Percentiles rank a stretch among this genome's conserved stretches.
Evolutionary conservation across 495 filamentous ascomycete species (phyloP).

Genomic region (Chaetomium tenue): DNA sequence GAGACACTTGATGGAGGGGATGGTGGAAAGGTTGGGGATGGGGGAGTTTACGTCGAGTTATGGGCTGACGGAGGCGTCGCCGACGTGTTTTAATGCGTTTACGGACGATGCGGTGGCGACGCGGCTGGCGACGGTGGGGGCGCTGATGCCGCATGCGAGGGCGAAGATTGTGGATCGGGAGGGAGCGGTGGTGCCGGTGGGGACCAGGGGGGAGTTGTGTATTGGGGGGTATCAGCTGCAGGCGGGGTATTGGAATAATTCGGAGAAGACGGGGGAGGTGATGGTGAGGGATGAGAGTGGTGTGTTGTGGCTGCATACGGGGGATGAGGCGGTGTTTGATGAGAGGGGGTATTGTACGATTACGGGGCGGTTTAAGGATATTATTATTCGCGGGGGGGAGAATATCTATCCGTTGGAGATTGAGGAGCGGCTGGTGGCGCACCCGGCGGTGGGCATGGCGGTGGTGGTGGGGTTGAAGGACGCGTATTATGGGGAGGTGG

Average conservation of each 20-base stretch:
- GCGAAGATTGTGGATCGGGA: conserved; percentile 65
- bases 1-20: conserved; percentile 59
- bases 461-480: conserved; percentile 64
- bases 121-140: conserved; percentile 63
- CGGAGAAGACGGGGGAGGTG: conserved; percentile 64
- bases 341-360: conserved; percentile 63
- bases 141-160: conserved; percentile 62
- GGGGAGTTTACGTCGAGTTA: conserved; percentile 67
- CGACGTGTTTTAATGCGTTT: conserved; percentile 70
- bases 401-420: conserved; percentile 72
- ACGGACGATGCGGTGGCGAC: conserved; percentile 60
- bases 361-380: conserved; percentile 63
- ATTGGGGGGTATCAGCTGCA: conserved; percentile 68
- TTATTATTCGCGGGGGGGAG: conserved; percentile 62
- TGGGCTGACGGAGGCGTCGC: conserved; percentile 68
- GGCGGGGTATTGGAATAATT: conserved; percentile 68
- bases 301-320: conserved; percentile 64
- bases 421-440: conserved; percentile 61
- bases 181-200: conserved; percentile 60
- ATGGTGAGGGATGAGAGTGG: conserved; percentile 59
- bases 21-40: conserved; percentile 62
- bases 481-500: conserved; percentile 64
- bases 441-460: conserved; percentile 55
- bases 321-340: conserved; percentile 68
- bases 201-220: conserved; percentile 61